Percentiles rank a stretch among this genome's conserved stretches.
These are phyloP conservation scores for Phytophthora aleatoria DNA, from an alignment of 352 stramenopile species.

Conservation along the genomic window DNA sequence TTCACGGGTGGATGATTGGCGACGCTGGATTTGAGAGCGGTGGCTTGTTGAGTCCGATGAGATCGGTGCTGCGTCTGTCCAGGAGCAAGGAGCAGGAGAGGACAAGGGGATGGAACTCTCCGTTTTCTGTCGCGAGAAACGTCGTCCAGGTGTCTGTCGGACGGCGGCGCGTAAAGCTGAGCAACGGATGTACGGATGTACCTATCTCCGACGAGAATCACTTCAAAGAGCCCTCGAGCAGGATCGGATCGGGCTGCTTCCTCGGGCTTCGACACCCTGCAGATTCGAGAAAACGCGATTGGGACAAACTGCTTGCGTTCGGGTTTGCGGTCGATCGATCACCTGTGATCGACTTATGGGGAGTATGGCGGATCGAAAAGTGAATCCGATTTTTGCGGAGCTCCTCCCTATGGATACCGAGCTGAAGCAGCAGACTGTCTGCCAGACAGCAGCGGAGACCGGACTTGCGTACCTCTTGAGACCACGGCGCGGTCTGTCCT, in stretches of 20 bases:
- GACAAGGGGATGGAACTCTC: constrained; percentile 31
- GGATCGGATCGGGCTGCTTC: constrained; percentile 21
- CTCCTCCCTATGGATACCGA: background rate
- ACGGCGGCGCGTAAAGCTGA: constrained; percentile 8
- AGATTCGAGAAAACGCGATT: background rate
- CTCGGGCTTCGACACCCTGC: constrained; percentile 5
- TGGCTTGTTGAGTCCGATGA: constrained; percentile 43
- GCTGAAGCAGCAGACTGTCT: background rate
- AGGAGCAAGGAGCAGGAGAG: constrained; percentile 18
- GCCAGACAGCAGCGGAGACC: constrained; percentile 1
- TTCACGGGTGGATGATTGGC: constrained; percentile 31
- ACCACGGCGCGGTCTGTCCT: constrained; percentile 12
- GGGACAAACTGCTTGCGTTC: background rate
- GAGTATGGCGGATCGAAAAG: constrained; percentile 5
- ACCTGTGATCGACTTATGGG: background rate
- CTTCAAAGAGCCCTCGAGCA: constrained; percentile 21
- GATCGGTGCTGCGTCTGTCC: constrained; percentile 29
- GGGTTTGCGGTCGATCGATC: background rate
- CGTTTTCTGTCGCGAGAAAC: constrained; percentile 34
- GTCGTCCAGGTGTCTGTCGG: constrained; percentile 1
- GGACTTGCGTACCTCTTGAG: constrained; percentile 20
- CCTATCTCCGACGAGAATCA: constrained; percentile 9
- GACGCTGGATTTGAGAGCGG: constrained; percentile 37
- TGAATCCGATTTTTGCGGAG: constrained; percentile 5
- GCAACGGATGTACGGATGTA: constrained; percentile 10